Conservation (phyloP, 805 yeast genomes). For the Ogataea neopini region DNA sequence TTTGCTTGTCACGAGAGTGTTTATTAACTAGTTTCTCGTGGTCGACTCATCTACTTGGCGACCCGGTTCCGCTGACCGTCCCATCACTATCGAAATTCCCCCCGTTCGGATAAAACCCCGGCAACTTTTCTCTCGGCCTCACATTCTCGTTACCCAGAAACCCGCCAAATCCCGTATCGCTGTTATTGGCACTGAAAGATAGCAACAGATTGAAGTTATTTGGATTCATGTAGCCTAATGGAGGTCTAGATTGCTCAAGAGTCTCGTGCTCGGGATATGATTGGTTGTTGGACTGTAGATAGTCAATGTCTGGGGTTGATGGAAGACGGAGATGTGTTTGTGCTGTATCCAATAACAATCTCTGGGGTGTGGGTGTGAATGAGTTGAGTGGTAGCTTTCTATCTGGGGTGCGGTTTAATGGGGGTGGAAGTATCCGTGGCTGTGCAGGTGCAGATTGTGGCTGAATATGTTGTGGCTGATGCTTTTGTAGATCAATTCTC, state of each 20-base stretch:
- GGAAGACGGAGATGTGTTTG: constrained; percentile 10
- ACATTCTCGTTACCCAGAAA: constrained; percentile 2
- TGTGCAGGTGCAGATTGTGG: constrained; percentile 3
- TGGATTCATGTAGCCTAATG: constrained; percentile 16
- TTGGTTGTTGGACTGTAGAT: constrained; percentile 3
- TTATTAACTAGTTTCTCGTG: no score
- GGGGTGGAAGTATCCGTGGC: constrained; percentile 4
- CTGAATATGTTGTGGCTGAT: neutral
- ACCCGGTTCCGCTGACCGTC: constrained; percentile 14
- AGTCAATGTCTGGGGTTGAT: constrained; percentile 12
- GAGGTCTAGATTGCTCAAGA: constrained; percentile 12
- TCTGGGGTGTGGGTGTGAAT: constrained; percentile 19
- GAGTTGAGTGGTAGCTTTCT: neutral
- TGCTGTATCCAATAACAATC: constrained; percentile 7
- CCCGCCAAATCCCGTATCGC: constrained; percentile 14
- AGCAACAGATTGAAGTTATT: constrained; percentile 18
- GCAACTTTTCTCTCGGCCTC: neutral
- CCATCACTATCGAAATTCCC: constrained; percentile 16
- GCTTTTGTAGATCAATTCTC: constrained; percentile 6
- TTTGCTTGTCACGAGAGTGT: no score
- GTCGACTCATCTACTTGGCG: constrained; percentile 11
- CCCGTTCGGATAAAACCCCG: no score
- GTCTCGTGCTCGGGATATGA: constrained; percentile 5
- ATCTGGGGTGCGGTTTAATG: constrained; percentile 4
- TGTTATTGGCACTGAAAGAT: constrained; percentile 9